A percentile compares a stretch with the other conserved stretches of the same genome.
These are phyloP conservation scores for Beauveria sp. DNA, from an alignment of 2,329 filamentous ascomycete species.

Conservation along the genomic window DNA sequence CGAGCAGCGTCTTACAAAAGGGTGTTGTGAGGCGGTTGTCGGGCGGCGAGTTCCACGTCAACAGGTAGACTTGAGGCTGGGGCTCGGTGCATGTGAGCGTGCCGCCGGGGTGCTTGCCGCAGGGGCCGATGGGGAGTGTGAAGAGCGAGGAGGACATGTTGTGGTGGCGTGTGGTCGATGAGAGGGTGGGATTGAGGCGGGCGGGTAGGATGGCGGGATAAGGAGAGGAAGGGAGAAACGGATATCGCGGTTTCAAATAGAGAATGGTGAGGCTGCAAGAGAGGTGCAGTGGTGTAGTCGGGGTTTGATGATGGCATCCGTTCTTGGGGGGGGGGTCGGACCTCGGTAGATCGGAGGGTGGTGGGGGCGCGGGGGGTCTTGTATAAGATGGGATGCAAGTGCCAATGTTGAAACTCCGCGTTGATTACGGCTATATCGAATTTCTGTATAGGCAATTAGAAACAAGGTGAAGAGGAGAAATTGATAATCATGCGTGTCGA, in stretches of 20 bases:
- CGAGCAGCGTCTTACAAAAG: conserved; percentile 59
- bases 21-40: conserved; percentile 69
- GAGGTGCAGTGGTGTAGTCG: conserved; percentile 34
- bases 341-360: neutral
- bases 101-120: conserved; percentile 42
- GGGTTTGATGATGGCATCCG: conserved; percentile 38
- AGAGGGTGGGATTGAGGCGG: neutral
- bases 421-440: neutral
- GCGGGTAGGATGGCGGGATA: neutral
- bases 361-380: no score
- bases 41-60: conserved; percentile 62
- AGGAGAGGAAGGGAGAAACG: neutral
- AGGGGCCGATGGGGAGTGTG: conserved; percentile 47
- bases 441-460: no score
- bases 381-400: neutral
- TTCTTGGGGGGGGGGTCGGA: neutral
- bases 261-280: neutral
- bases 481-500: no score
- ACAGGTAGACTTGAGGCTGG: conserved; percentile 56
- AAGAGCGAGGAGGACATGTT: conserved; percentile 35
- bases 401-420: neutral
- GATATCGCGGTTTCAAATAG: neutral
- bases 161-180: neutral
- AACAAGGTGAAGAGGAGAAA: no score
- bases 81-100: conserved; percentile 56